phyloP scores from a whole-genome alignment of 108 stramenopile genomes.

The Schizochytrium sp. region DNA sequence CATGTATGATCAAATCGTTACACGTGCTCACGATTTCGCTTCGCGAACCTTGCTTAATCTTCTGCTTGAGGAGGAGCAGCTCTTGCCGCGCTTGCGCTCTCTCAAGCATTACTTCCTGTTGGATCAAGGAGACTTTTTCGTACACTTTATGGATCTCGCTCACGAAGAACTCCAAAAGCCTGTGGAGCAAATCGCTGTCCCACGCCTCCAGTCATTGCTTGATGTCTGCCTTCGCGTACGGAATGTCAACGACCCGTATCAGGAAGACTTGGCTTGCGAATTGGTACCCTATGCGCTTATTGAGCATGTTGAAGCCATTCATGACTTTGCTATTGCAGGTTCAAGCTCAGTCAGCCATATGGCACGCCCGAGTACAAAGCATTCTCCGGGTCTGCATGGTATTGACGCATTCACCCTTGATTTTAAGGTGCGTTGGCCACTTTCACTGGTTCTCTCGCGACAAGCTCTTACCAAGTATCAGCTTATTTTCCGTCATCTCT shows the following conservation, averaged over 20 bases:
- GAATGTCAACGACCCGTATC: not conserved
- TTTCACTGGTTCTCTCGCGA: conserved; percentile 86
- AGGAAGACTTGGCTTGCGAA: conserved; percentile 42
- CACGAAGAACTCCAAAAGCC: conserved; percentile 84
- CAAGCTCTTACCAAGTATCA: conserved; percentile 88
- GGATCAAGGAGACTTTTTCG: conserved; percentile 97
- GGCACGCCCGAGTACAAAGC: not conserved
- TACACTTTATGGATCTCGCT: conserved; percentile 91
- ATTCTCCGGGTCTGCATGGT: conserved; percentile 79
- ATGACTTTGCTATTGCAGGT: conserved; percentile 4
- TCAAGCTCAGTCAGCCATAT: not conserved
- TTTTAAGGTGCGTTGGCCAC: conserved; percentile 88
- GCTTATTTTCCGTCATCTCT: conserved; percentile 94
- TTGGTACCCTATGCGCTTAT: conserved; percentile 64
- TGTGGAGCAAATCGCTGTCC: conserved; percentile 73
- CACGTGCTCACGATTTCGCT: conserved; percentile 28
- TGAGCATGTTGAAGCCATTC: conserved; percentile 79
- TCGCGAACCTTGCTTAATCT: conserved; percentile 33
- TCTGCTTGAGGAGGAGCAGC: conserved; percentile 59
- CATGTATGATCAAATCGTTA: not conserved
- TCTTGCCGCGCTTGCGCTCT: conserved; percentile 79
- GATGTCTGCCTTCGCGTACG: conserved; percentile 73
- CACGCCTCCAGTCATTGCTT: conserved; percentile 88
- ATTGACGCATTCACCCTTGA: conserved; percentile 90
- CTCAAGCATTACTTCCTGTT: conserved; percentile 95